These are phyloP conservation scores for Cucumis melo DNA, from an alignment of 306 rosid genomes.

Conservation along the genomic window DNA sequence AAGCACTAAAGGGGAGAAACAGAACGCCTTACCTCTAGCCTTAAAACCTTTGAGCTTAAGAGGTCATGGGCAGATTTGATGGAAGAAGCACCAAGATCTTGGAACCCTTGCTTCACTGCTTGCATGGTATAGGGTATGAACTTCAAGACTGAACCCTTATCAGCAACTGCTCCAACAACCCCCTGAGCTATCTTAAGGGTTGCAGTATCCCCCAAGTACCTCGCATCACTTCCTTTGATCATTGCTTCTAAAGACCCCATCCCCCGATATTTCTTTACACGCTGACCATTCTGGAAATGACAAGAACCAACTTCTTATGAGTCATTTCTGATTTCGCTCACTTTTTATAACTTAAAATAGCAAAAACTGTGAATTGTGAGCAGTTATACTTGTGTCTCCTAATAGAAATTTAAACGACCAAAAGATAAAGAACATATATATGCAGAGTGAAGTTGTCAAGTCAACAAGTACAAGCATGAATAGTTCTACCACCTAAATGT, in stretches of 20 bases:
- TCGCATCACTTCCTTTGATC: slow-evolving; percentile 85
- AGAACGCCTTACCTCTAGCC: slow-evolving; percentile 64
- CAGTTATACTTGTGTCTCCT: neutral
- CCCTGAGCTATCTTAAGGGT: slow-evolving; percentile 92
- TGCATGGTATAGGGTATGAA: slow-evolving; percentile 87
- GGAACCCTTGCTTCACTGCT: slow-evolving; percentile 97
- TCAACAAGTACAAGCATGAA: neutral
- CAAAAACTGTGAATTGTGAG: neutral
- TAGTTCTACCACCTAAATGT: neutral
- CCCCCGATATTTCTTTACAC: slow-evolving; percentile 75
- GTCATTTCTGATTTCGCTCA: neutral
- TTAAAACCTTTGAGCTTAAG: slow-evolving; percentile 44
- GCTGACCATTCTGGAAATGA: slow-evolving; percentile 48
- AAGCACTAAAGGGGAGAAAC: neutral
- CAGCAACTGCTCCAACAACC: slow-evolving; percentile 88
- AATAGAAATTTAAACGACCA: neutral
- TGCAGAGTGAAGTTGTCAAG: neutral
- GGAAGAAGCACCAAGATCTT: slow-evolving; percentile 87
- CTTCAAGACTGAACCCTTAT: slow-evolving; percentile 84
- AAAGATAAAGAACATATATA: neutral
- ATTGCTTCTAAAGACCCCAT: slow-evolving; percentile 99
- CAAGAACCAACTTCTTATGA: slow-evolving; percentile 8
- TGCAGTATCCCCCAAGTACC: slow-evolving; percentile 78
- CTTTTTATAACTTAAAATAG: neutral
- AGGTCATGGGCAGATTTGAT: slow-evolving; percentile 82